Percentiles rank a stretch among this genome's conserved stretches.
phyloP scores from a whole-genome alignment of 331 rosid species.

The Cydonia oblonga region DNA sequence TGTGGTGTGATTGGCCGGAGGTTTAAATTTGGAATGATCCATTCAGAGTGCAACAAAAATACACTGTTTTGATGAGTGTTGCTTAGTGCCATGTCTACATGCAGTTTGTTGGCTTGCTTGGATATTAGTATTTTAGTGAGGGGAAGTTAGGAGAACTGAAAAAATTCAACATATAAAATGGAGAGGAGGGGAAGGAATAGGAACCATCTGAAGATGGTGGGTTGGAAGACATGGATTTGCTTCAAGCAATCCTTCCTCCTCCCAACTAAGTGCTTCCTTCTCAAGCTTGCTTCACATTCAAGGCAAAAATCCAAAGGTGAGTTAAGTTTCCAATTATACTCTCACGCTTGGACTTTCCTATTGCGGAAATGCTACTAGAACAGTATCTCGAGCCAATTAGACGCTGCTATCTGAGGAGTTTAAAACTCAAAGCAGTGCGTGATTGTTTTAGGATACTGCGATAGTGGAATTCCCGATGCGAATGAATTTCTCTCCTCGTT shows the following conservation, averaged over 20 bases:
- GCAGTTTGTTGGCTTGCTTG: constrained; percentile 24
- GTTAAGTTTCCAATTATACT: background rate
- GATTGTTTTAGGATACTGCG: background rate
- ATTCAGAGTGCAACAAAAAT: constrained; percentile 17
- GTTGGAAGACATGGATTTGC: constrained; percentile 34
- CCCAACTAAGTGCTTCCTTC: constrained; percentile 39
- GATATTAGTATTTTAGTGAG: constrained; percentile 4
- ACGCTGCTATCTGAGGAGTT: background rate
- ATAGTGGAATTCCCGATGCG: too few species aligned
- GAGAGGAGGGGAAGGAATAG: constrained; percentile 8
- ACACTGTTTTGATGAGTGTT: constrained; percentile 38
- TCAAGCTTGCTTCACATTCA: constrained; percentile 31
- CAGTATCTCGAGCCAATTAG: background rate
- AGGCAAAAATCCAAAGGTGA: constrained; percentile 47
- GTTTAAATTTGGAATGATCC: constrained; percentile 2
- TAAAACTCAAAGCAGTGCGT: background rate
- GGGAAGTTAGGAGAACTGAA: background rate
- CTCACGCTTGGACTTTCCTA: background rate
- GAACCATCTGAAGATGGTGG: constrained; percentile 36
- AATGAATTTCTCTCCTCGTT: background rate
- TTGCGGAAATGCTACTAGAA: background rate
- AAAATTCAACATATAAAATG: constrained; percentile 25
- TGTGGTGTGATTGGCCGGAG: background rate
- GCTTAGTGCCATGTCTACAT: constrained; percentile 32
- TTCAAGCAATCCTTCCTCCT: constrained; percentile 39